Evolutionary conservation across 2,329 filamentous ascomycete genomes (phyloP), one percentile per base, ranked within the genome.

Genomic region (Fusarium pininemorale): DNA sequence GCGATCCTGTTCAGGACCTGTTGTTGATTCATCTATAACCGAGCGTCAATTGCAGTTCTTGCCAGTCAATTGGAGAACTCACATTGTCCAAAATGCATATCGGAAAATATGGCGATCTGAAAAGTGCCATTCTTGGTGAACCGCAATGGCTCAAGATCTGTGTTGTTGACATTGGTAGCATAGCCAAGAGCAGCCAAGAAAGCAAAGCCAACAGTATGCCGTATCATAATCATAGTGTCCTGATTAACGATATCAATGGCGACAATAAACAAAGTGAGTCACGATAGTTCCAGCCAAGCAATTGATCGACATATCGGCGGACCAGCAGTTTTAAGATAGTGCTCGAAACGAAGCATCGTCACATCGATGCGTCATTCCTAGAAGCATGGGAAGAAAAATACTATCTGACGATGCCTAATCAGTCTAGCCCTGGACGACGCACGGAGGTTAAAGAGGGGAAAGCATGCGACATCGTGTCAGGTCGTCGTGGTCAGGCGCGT

Each of bases 1-100:
- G 66, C 85, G 77, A 79, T 94, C 92, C 69, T 89, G 87, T 38
- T 84, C 82, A 8, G 85, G 84, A 0, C 81, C 81, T 45, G 70
- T 70, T 6, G 63, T 48, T 37, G 70, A 76, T 56, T 74, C 75
- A 20, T 57, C 75, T 77, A 12, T 24, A 7, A 10, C 3, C 5
- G 0, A n/a, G 14, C 0, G 38, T 74, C 20, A 76, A 48, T n/a
- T 9, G 7, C 10, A 45, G 8, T 26, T 35, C 20, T 4, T 5
- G 10, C 14, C 16, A 13, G 6, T 18, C 12, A 6, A 5, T 39
- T 30, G 3, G 8, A n/a, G 37, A 48, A 63, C 69, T 54, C 14
- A 77, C 75, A 66, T 67, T 77, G 73, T 13, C 75, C 75, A 50
- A 77, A 77, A 28, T 77, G 75, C 66, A 77, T 66, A 30, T 77